Percentiles rank a stretch among this genome's conserved stretches.
Conservation (phyloP, 73 alveolate species). For the Effrenium voratum region DNA sequence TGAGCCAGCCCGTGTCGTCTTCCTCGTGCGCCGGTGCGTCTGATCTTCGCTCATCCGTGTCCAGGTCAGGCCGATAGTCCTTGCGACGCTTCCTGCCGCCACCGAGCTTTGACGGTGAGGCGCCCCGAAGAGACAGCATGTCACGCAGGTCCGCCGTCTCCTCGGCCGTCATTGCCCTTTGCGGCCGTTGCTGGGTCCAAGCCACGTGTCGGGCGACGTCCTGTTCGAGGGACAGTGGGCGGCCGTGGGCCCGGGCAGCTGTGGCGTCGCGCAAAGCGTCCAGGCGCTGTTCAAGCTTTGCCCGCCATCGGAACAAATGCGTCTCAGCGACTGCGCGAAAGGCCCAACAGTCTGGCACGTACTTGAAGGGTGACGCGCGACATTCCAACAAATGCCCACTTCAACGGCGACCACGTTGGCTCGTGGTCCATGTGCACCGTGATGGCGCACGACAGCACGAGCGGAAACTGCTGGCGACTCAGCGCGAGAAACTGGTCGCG, state of each 20-base stretch:
- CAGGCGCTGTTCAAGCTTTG: neutral
- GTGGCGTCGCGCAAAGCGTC: neutral
- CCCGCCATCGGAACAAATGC: neutral
- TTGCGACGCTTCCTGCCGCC: too few species aligned
- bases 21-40: too few species aligned
- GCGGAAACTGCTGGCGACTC: neutral
- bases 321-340: neutral
- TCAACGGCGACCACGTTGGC: neutral
- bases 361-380: neutral
- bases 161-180: neutral
- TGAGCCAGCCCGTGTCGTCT: too few species aligned
- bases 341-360: slow-evolving; percentile 13
- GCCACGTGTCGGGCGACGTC: neutral
- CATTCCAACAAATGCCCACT: neutral
- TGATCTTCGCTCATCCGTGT: too few species aligned
- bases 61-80: too few species aligned
- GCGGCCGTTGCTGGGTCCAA: neutral
- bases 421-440: slow-evolving; percentile 15
- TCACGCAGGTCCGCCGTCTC: neutral
- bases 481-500: neutral
- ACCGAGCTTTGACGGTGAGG: too few species aligned
- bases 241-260: neutral
- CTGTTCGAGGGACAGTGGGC: neutral
- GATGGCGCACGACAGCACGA: neutral
- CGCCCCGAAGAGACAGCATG: slow-evolving; percentile 4